Evolutionary conservation across 2,329 filamentous ascomycete genomes (phyloP).

Genomic region (Ilyonectria sp.): DNA sequence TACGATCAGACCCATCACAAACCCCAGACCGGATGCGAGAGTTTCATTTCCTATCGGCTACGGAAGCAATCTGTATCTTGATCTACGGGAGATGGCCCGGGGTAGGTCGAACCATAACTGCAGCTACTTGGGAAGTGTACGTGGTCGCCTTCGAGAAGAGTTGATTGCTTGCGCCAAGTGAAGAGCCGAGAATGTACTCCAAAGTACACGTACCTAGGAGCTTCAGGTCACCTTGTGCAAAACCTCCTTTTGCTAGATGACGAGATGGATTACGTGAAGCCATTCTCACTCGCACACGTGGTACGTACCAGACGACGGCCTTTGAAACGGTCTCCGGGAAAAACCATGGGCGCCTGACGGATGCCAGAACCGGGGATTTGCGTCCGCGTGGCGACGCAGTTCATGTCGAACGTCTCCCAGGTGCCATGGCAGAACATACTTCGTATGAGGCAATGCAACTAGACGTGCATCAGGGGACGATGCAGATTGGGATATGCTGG

Average conservation of each 20-base stretch:
- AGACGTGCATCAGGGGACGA: conserved; percentile 29
- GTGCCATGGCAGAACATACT: conserved; percentile 32
- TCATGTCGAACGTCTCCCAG: conserved; percentile 40
- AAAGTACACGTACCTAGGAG: not conserved
- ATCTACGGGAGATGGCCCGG: conserved; percentile 15
- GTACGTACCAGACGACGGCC: conserved; percentile 20
- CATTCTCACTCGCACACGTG: conserved; percentile 9
- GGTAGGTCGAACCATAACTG: conserved; percentile 24
- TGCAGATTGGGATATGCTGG: conserved; percentile 22
- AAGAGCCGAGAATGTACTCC: conserved; percentile 6
- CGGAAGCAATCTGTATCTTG: conserved; percentile 1
- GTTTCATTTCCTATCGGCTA: conserved; percentile 14
- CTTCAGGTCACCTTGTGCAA: not conserved
- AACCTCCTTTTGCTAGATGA: not conserved
- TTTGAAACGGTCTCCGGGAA: conserved; percentile 21
- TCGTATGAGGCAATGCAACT: conserved; percentile 35
- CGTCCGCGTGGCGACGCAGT: conserved; percentile 35
- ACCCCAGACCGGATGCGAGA: conserved; percentile 13
- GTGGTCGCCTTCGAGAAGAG: conserved; percentile 16
- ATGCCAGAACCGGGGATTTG: conserved; percentile 36
- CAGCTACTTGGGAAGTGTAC: conserved; percentile 13
- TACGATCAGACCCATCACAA: conserved; percentile 9
- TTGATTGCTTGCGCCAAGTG: conserved; percentile 8
- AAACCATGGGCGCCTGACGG: conserved; percentile 12
- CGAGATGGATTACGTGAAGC: not conserved